phyloP scores from a whole-genome alignment of 2,329 filamentous ascomycete genomes.

The Fusarium dlaminii region DNA sequence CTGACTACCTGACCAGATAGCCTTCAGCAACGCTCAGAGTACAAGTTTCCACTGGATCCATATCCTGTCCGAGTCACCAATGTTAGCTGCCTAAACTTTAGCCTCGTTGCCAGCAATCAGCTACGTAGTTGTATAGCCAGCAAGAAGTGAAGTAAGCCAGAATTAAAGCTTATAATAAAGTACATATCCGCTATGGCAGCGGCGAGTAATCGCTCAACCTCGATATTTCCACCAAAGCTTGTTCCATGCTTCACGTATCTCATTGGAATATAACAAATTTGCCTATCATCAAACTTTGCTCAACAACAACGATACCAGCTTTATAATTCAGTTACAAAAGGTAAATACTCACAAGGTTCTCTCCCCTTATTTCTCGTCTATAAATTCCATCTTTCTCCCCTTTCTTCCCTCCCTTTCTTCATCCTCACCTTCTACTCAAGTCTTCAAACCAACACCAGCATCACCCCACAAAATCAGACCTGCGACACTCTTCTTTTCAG shows the following conservation, averaged over 20 bases:
- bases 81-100: accelerated
- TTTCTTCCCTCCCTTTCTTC: accelerated
- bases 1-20: no score
- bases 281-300: neutral
- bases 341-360: neutral
- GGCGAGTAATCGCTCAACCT: accelerated
- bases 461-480: neutral
- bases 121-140: neutral
- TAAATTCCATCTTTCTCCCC: accelerated
- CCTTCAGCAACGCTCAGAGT: neutral
- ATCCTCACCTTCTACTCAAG: neutral
- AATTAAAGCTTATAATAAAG: neutral
- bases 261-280: neutral
- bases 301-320: accelerated
- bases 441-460: accelerated
- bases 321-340: neutral
- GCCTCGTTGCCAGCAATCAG: accelerated
- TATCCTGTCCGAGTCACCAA: no score
- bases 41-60: accelerated
- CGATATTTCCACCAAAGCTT: neutral
- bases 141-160: neutral
- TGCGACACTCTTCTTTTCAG: neutral
- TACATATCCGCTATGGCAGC: accelerated
- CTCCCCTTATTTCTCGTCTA: neutral
- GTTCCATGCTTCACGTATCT: accelerated